These are phyloP conservation scores for Colletotrichum sp. DNA, from an alignment of 2,329 filamentous ascomycete genomes.

Conservation along the genomic window DNA sequence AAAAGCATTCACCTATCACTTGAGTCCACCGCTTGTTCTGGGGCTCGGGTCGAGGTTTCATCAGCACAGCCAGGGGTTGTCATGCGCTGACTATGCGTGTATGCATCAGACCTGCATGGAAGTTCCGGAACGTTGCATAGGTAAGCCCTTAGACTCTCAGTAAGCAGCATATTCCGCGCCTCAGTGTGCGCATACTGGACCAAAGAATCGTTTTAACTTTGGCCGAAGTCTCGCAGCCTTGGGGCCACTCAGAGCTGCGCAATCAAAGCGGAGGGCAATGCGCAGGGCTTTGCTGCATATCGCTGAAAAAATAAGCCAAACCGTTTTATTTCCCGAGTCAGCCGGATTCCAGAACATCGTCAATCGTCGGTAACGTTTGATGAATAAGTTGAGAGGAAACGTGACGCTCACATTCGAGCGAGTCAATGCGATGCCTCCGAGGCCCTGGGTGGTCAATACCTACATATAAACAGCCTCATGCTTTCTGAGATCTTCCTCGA, in stretches of 20 bases:
- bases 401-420: background rate
- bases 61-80: background rate
- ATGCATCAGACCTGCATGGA: background rate
- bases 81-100: background rate
- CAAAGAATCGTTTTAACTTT: background rate
- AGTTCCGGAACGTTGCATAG: background rate
- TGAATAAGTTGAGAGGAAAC: background rate
- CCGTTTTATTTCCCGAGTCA: background rate
- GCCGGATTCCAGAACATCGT: background rate
- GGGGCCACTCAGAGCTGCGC: background rate
- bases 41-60: background rate
- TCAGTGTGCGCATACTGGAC: background rate
- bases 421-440: background rate
- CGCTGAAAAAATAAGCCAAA: background rate
- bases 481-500: rapidly evolving
- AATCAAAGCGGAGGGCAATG: background rate
- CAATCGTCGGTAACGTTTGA: background rate
- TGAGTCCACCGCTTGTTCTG: background rate
- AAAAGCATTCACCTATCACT: too few species aligned
- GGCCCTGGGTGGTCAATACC: background rate
- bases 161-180: background rate
- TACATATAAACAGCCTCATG: background rate
- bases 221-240: background rate
- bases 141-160: background rate
- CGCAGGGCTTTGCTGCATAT: background rate